phyloP scores from a whole-genome alignment of 2,329 filamentous ascomycete genomes.

The Colletotrichum magnum region DNA sequence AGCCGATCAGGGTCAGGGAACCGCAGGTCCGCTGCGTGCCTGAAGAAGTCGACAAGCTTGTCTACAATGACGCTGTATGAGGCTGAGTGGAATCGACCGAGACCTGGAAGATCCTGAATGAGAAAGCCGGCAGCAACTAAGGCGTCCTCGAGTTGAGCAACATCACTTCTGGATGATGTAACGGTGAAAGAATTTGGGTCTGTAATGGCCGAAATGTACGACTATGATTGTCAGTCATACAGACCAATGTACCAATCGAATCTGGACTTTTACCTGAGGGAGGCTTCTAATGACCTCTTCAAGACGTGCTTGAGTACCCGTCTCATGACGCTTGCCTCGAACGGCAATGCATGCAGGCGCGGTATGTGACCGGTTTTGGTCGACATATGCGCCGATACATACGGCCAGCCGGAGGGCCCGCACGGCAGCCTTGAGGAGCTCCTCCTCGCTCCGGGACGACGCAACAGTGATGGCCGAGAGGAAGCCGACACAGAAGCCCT shows the following conservation, averaged over 20 bases:
- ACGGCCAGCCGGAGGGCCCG: slow-evolving; percentile 55
- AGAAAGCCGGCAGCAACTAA: not conserved
- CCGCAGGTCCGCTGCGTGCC: not conserved
- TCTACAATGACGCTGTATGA: not conserved
- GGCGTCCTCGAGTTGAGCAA: not conserved
- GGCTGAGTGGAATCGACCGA: not conserved
- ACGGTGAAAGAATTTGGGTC: slow-evolving; percentile 13
- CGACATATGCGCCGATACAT: slow-evolving; percentile 54
- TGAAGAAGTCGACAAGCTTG: not conserved
- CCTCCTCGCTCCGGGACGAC: slow-evolving; percentile 43
- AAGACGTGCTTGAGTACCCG: not conserved
- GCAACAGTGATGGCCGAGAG: slow-evolving; percentile 55
- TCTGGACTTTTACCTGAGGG: not conserved
- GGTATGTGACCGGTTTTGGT: slow-evolving; percentile 51
- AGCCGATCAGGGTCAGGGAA: not conserved
- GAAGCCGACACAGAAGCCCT: slow-evolving; percentile 57
- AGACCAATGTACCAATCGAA: not conserved
- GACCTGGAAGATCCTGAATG: slow-evolving; percentile 1
- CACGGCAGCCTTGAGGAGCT: slow-evolving; percentile 53
- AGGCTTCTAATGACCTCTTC: not conserved
- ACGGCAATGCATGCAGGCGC: slow-evolving; percentile 6
- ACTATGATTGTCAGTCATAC: not conserved
- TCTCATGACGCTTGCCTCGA: not conserved
- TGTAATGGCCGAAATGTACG: slow-evolving; percentile 11
- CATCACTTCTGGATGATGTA: not conserved